phyloP scores from a whole-genome alignment of 257 asterid species.

The Asclepias syriaca region DNA sequence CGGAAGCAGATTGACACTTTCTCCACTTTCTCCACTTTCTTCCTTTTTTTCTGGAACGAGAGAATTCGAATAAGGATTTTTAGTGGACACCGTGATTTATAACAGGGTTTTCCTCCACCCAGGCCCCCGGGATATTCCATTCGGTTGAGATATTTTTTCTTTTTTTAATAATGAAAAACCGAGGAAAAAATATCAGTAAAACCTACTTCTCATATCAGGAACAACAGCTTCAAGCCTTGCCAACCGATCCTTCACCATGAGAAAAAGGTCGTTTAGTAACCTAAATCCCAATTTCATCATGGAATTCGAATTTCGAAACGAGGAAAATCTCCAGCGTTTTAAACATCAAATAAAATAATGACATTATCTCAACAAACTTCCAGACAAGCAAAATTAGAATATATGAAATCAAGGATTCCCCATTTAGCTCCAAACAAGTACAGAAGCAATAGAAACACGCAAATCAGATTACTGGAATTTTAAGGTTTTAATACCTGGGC shows the following conservation, averaged over 20 bases:
- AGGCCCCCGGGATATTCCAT: too few species aligned
- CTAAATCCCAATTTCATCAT: not conserved
- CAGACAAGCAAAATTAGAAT: not conserved
- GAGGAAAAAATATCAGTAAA: too few species aligned
- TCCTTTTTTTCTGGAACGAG: not conserved
- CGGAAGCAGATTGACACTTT: too few species aligned
- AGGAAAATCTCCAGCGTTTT: not conserved
- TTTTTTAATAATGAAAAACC: too few species aligned
- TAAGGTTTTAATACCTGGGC: conserved; percentile 49
- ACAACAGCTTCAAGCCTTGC: conserved; percentile 60
- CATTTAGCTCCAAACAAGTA: not conserved
- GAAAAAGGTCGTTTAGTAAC: not conserved
- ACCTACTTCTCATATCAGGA: conserved; percentile 41
- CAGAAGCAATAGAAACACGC: not conserved
- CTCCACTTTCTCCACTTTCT: not conserved
- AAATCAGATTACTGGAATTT: not conserved
- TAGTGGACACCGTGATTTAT: too few species aligned
- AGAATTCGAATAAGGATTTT: not conserved
- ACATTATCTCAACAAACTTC: not conserved
- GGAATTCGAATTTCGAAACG: not conserved
- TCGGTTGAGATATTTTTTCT: too few species aligned
- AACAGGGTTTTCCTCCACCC: too few species aligned
- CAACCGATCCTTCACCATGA: conserved; percentile 54
- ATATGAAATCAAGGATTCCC: conserved; percentile 1
- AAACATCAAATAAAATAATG: not conserved